These are phyloP conservation scores for Claviceps maximensis DNA, from an alignment of 2,329 filamentous ascomycete species.

Conservation along the genomic window DNA sequence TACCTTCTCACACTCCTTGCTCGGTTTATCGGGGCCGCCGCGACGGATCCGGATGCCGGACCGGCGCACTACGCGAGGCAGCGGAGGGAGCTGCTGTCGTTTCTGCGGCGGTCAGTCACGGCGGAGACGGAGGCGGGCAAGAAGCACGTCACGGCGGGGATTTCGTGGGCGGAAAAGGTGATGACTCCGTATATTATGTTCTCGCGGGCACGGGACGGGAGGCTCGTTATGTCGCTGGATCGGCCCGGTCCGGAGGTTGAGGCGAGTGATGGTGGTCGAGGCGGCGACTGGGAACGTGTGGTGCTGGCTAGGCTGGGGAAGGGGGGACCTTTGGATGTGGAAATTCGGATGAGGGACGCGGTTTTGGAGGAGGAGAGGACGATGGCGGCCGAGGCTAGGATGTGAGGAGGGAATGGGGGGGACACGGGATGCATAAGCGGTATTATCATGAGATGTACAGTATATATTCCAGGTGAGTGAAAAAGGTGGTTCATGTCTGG, in stretches of 20 bases:
- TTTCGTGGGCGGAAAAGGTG: conserved; percentile 48
- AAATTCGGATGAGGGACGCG: conserved; percentile 37
- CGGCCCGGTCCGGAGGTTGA: conserved; percentile 43
- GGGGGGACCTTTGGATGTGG: conserved; percentile 37
- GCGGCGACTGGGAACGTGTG: conserved; percentile 46
- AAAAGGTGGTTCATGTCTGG: too few species aligned
- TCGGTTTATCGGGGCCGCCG: conserved; percentile 32
- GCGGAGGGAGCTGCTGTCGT: conserved; percentile 37
- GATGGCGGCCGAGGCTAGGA: conserved; percentile 7
- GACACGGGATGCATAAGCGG: too few species aligned
- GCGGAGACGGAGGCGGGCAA: conserved; percentile 26
- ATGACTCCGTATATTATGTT: conserved; percentile 42
- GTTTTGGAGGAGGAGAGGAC: conserved; percentile 32
- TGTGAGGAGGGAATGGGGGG: background rate
- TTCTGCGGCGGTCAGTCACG: conserved; percentile 33
- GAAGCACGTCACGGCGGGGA: conserved; percentile 27
- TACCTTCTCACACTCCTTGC: conserved; percentile 53
- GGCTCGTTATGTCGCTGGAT: conserved; percentile 42
- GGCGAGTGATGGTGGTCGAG: conserved; percentile 24
- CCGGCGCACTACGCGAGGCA: conserved; percentile 30
- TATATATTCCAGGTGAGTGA: too few species aligned
- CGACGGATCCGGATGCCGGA: conserved; percentile 14
- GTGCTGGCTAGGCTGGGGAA: conserved; percentile 41
- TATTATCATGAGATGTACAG: too few species aligned
- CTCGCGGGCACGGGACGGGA: conserved; percentile 28